Evolutionary conservation across 2,329 filamentous ascomycete genomes (phyloP).

Genomic region (Aspergillus viridinutans): DNA sequence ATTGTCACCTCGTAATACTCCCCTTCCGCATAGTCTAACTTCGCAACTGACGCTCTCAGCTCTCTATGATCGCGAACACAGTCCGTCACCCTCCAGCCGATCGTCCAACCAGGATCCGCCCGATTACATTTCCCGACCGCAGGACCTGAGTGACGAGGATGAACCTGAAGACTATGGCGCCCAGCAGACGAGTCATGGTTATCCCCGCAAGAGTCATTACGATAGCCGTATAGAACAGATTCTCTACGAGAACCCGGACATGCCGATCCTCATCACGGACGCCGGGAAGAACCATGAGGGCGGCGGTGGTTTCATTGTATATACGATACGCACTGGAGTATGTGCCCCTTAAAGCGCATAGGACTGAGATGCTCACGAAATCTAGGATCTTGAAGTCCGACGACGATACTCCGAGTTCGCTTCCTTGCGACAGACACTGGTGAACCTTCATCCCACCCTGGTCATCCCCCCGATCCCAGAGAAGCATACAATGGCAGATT

Average conservation of each 20-base stretch:
- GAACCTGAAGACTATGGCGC: constrained; percentile 49
- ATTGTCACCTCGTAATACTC: constrained; percentile 50
- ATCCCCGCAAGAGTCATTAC: constrained; percentile 71
- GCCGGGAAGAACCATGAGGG: constrained; percentile 93
- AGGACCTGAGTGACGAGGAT: constrained; percentile 58
- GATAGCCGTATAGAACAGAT: constrained; percentile 96
- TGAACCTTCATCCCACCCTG: constrained; percentile 87
- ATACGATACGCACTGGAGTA: constrained; percentile 94
- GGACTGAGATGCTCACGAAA: constrained; percentile 4
- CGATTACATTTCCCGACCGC: constrained; percentile 50
- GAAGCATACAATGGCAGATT: constrained; percentile 98
- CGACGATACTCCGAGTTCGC: constrained; percentile 95
- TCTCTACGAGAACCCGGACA: constrained; percentile 86
- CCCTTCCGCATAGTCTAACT: not conserved
- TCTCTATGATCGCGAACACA: constrained; percentile 57
- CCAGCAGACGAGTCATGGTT: constrained; percentile 48
- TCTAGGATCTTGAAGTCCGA: constrained; percentile 87
- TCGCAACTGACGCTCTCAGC: constrained; percentile 19
- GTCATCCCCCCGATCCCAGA: constrained; percentile 97
- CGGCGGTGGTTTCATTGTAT: constrained; percentile 90
- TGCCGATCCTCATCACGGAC: constrained; percentile 86
- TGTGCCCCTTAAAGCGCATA: constrained; percentile 20
- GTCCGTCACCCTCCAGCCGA: constrained; percentile 69
- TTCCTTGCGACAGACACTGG: constrained; percentile 81
- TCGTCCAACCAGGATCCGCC: constrained; percentile 65